Conservation (phyloP, 202 grass and related monocot species). For the Schoenoplectus triqueter region DNA sequence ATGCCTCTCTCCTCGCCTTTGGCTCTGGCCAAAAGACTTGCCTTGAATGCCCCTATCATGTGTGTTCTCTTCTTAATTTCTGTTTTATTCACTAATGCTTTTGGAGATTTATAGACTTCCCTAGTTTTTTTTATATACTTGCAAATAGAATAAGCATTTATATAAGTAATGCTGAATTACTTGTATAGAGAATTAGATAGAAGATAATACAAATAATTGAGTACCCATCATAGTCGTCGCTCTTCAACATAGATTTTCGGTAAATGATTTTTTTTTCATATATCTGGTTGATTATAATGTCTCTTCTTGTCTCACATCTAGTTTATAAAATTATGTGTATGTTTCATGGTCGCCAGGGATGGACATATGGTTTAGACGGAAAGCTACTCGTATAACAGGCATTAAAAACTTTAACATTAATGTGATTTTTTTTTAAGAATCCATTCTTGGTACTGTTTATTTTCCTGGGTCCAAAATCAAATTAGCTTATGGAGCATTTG, state of each 20-base stretch:
- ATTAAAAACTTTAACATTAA: slow-evolving; percentile 89
- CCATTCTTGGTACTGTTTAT: slow-evolving; percentile 23
- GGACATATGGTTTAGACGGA: slow-evolving; percentile 94
- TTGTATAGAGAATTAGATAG: background rate
- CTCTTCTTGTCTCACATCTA: background rate
- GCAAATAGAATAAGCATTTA: background rate
- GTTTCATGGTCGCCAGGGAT: slow-evolving; percentile 55
- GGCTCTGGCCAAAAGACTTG: slow-evolving; percentile 86
- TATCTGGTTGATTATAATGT: background rate
- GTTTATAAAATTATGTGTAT: background rate
- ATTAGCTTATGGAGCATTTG: slow-evolving; percentile 31
- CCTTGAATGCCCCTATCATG: slow-evolving; percentile 92
- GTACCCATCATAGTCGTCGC: background rate
- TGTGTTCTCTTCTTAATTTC: slow-evolving; percentile 51
- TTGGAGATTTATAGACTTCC: background rate
- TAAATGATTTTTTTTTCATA: background rate
- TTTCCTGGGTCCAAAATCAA: background rate
- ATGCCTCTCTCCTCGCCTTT: slow-evolving; percentile 79
- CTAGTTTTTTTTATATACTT: background rate
- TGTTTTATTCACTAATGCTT: background rate
- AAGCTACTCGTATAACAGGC: slow-evolving; percentile 76
- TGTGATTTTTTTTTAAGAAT: slow-evolving; percentile 42
- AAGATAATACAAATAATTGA: background rate
- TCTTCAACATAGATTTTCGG: background rate
- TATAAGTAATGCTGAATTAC: background rate